Conservation (phyloP, 441 rosid species). For the Kokia cookei region DNA sequence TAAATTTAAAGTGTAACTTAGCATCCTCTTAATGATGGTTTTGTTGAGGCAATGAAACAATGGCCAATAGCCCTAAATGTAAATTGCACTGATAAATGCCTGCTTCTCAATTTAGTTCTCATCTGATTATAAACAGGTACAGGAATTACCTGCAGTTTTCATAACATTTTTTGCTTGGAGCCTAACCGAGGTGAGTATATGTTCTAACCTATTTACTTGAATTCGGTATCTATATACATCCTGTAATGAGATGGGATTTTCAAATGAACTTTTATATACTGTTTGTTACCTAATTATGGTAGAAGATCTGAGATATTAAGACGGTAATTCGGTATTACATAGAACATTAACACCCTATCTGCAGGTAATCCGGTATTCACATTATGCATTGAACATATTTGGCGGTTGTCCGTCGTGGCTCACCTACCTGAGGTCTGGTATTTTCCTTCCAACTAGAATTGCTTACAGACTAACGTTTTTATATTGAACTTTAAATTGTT, state of each 20-base stretch:
- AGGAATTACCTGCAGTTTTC: slow-evolving; percentile 53
- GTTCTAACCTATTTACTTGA: background rate
- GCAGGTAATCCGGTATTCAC: slow-evolving; percentile 73
- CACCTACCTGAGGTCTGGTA: slow-evolving; percentile 62
- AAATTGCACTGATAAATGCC: background rate
- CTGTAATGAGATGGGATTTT: background rate
- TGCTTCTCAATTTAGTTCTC: slow-evolving; percentile 1
- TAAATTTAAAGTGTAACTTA: background rate
- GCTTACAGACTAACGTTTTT: background rate
- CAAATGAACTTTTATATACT: background rate
- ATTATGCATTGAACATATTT: slow-evolving; percentile 52
- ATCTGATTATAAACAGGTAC: slow-evolving; percentile 38
- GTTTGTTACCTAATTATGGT: background rate
- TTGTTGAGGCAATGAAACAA: background rate
- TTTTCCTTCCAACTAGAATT: background rate
- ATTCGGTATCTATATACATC: background rate
- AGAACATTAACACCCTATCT: slow-evolving; percentile 13
- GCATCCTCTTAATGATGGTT: background rate
- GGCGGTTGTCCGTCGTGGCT: slow-evolving; percentile 60
- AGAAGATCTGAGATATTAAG: background rate
- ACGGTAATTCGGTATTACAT: background rate
- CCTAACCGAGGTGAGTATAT: slow-evolving; percentile 53
- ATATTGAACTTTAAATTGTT: background rate
- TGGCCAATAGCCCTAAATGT: background rate
- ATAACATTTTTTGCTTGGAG: slow-evolving; percentile 75